A percentile compares a stretch with the other conserved stretches of the same genome.
Conservation (phyloP, 306 rosid genomes). For the Sphenostylis stenocarpa region DNA sequence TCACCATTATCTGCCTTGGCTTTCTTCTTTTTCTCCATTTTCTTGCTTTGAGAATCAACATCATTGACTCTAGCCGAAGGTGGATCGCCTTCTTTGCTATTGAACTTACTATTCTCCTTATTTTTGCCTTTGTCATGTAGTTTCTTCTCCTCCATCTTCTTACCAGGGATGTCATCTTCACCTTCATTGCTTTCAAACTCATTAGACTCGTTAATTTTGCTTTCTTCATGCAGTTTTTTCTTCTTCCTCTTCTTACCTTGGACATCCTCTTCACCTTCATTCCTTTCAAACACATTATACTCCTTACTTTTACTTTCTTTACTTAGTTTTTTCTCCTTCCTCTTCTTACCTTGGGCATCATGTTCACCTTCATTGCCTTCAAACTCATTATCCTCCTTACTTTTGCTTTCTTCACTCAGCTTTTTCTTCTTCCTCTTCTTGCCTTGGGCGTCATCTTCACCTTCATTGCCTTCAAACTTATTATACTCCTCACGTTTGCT, state of each 20-base stretch:
- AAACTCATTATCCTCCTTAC: background rate
- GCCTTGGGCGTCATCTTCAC: background rate
- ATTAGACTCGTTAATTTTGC: background rate
- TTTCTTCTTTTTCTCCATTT: background rate
- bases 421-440: background rate
- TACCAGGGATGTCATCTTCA: background rate
- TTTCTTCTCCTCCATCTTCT: background rate
- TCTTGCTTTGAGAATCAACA: slow-evolving; percentile 20
- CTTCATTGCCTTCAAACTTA: background rate
- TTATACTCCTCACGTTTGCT: slow-evolving; percentile 3
- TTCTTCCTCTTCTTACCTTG: background rate
- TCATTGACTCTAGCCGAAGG: background rate
- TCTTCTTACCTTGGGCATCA: background rate
- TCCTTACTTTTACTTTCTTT: background rate
- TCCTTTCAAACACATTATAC: background rate
- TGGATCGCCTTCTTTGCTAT: background rate
- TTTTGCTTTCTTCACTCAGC: background rate
- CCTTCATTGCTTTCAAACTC: background rate
- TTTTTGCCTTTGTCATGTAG: background rate
- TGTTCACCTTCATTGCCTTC: background rate
- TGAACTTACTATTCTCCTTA: background rate
- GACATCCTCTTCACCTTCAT: background rate
- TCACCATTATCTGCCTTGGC: background rate
- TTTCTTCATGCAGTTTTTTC: background rate
- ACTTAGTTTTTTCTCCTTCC: background rate